Base-by-base conservation (phyloP, 352 stramenopile species). In the Pythium apleroticum region DNA sequence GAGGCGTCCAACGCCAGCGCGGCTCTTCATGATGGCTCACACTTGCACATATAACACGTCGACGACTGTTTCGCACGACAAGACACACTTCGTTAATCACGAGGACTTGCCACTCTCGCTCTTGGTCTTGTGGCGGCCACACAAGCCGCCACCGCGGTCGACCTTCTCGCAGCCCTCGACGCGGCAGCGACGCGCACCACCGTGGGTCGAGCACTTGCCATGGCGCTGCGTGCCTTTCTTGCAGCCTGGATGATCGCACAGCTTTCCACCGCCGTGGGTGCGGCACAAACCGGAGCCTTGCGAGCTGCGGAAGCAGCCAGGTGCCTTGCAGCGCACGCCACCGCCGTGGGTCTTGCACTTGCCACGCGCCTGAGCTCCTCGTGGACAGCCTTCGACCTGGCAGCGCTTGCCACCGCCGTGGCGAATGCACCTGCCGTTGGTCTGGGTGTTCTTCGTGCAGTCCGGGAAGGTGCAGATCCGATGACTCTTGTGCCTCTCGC, bases 181-280 rank as follows among this genome's bases (percentile, higher is more conserved):
- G 1, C 25, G 45, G 60, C 79, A 88, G 2, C 64, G 63, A 6
- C 74, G 65, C 30, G 68, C 57, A 2, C 77, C 77, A 28, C 75
- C 79, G 53, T 88, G 79, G 17, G 69, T 76, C 25, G 75, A 81
- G 68, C 79, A 88, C 56, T 79, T 74, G 41, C 79, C 79, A 45
- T 68, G 53, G 27, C 77, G 73, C 61, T 86, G 77, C 30, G 71
- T 77, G 37, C 79, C 77, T 64, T 84, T 83, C 52, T 73, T 81
- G 68, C 79, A 88, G 14, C 78, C 78, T 3, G 71, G 65, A 14
- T 72, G 71, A 27, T 71, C 65, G 66, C 79, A 88, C 7, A 76
- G 62, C 56, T 84, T 81, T 39, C 78, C 78, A 10, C 78, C 78
- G n/a, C 78, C 78, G 48, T 88, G 78, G 3, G 75, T 76, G 45